Conservation (phyloP, 495 filamentous ascomycete genomes). For the Penicillium antarcticum region DNA sequence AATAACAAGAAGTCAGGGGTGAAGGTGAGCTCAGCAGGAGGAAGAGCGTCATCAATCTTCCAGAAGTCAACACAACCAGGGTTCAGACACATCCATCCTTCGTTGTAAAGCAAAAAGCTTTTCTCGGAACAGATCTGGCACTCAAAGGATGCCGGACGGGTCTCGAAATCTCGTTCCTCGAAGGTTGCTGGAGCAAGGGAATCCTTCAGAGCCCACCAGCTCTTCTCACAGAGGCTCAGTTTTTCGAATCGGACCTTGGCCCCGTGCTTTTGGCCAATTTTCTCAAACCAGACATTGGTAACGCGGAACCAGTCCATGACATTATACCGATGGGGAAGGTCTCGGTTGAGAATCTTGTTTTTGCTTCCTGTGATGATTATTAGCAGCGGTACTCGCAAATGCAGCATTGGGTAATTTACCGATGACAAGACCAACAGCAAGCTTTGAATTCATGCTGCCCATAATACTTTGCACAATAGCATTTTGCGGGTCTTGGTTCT, state of each 20-base stretch:
- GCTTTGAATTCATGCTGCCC: constrained; percentile 27
- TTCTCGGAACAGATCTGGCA: constrained; percentile 40
- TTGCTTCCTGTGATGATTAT: constrained; percentile 41
- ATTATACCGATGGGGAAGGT: constrained; percentile 61
- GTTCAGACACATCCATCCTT: constrained; percentile 72
- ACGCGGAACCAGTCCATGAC: constrained; percentile 73
- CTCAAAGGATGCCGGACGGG: constrained; percentile 10
- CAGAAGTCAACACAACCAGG: constrained; percentile 57
- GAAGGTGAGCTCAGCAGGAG: constrained; percentile 46
- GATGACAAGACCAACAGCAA: constrained; percentile 56
- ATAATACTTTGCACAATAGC: constrained; percentile 31
- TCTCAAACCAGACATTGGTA: constrained; percentile 72
- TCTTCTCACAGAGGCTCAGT: constrained; percentile 49
- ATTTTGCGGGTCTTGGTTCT: constrained; percentile 38
- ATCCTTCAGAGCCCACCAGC: constrained; percentile 65
- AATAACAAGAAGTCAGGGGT: constrained; percentile 54
- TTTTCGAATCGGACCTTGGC: constrained; percentile 71
- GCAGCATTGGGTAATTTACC: constrained; percentile 38
- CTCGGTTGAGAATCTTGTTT: constrained; percentile 49
- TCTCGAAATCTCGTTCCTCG: constrained; percentile 19
- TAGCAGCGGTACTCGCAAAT: not conserved
- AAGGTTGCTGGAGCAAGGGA: constrained; percentile 17
- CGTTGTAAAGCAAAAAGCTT: constrained; percentile 45
- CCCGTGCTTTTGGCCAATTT: constrained; percentile 34
- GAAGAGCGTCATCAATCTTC: constrained; percentile 23